phyloP scores from a whole-genome alignment of 108 stramenopile species.

The Schizochytrium sp. region DNA sequence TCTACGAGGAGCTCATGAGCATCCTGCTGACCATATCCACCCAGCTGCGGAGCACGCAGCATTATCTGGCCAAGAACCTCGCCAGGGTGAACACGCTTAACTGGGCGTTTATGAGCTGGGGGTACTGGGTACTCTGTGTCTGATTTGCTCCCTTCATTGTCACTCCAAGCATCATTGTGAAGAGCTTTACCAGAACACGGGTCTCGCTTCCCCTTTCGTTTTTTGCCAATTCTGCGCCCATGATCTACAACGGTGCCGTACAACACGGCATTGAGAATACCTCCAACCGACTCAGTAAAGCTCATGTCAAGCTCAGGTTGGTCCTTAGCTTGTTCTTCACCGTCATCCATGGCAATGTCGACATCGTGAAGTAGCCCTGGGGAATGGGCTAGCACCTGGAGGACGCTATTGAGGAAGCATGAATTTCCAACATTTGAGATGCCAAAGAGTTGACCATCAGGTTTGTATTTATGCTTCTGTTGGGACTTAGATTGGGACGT shows the following conservation, averaged over 20 bases:
- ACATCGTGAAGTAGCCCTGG: neutral
- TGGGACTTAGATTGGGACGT: neutral
- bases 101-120: neutral
- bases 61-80: conserved; percentile 10
- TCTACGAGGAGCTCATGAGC: conserved; percentile 47
- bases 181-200: neutral
- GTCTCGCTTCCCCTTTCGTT: neutral
- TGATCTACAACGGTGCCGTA: neutral
- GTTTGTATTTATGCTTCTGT: neutral
- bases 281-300: neutral
- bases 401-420: conserved; percentile 28
- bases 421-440: conserved; percentile 51
- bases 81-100: neutral
- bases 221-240: conserved; percentile 11
- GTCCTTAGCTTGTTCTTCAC: neutral
- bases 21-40: conserved; percentile 34
- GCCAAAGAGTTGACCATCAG: neutral
- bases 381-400: conserved; percentile 19
- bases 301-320: neutral
- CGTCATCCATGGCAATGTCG: neutral
- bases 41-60: conserved; percentile 27
- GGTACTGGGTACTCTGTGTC: no score
- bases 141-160: no score
- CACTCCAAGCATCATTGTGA: no score
- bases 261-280: conserved; percentile 2